Percentiles rank a stretch among this genome's conserved stretches.
Conservation (phyloP, 441 rosid genomes). For the Gossypium laxum region DNA sequence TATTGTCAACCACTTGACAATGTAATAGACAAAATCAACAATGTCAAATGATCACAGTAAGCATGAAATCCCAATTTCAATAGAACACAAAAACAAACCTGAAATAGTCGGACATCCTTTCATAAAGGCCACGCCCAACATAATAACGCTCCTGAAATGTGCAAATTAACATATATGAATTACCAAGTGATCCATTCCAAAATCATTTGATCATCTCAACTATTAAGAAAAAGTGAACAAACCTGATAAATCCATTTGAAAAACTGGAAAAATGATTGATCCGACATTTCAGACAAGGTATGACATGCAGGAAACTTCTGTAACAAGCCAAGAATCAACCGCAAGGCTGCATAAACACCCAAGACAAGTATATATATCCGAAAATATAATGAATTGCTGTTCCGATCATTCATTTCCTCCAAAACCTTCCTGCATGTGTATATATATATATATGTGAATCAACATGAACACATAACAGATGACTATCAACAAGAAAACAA, state of each 20-base stretch:
- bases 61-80: slow-evolving; percentile 5
- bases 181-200: slow-evolving; percentile 5
- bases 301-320: slow-evolving; percentile 86
- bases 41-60: background rate
- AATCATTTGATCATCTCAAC: slow-evolving; percentile 12
- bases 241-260: slow-evolving; percentile 99
- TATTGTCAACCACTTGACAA: background rate
- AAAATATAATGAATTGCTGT: slow-evolving; percentile 60
- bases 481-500: background rate
- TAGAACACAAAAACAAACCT: slow-evolving; percentile 40
- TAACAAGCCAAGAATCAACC: slow-evolving; percentile 54
- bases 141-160: slow-evolving; percentile 82
- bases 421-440: slow-evolving; percentile 63
- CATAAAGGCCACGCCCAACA: slow-evolving; percentile 97
- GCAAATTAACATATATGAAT: slow-evolving; percentile 8
- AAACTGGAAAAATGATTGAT: slow-evolving; percentile 94
- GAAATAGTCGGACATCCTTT: slow-evolving; percentile 78
- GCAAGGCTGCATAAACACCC: slow-evolving; percentile 79
- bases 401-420: slow-evolving; percentile 53
- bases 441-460: background rate
- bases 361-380: slow-evolving; percentile 79
- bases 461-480: background rate
- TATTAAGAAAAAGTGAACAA: slow-evolving; percentile 12
- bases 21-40: slow-evolving; percentile 4
- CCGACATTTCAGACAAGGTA: slow-evolving; percentile 72